Percentiles rank a stretch among this genome's conserved stretches.
Evolutionary conservation across 116 monocot genomes (phyloP).

Genomic region (Posidonia oceanica): DNA sequence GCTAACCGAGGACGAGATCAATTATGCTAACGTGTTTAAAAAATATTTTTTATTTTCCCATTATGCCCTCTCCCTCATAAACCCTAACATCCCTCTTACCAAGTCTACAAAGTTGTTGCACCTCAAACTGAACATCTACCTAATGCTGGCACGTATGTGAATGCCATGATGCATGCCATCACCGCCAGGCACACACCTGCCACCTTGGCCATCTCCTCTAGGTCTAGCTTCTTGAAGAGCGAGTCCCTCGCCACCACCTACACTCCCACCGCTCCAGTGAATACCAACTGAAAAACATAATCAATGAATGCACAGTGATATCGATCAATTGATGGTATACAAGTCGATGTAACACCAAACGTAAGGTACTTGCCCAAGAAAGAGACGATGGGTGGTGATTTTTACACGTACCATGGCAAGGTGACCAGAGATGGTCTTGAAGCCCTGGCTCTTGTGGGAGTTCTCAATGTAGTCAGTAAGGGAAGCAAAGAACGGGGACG

Average conservation of each 20-base stretch:
- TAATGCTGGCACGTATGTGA: slow-evolving; percentile 51
- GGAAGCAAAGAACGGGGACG: slow-evolving; percentile 61
- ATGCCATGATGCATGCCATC: slow-evolving; percentile 38
- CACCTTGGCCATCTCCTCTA: slow-evolving; percentile 53
- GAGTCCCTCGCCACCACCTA: slow-evolving; percentile 71
- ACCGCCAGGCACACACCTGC: slow-evolving; percentile 54
- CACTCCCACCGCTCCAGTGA: slow-evolving; percentile 46
- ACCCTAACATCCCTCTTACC: too few relatives aligned
- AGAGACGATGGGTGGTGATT: too few relatives aligned
- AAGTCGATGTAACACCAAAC: too few relatives aligned
- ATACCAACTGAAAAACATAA: slow-evolving; percentile 40
- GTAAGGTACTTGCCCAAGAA: too few relatives aligned
- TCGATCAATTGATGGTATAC: neutral
- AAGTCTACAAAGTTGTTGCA: slow-evolving; percentile 86
- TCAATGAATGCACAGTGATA: neutral
- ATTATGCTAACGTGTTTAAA: too few relatives aligned
- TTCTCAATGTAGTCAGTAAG: slow-evolving; percentile 83
- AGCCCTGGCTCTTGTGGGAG: slow-evolving; percentile 63
- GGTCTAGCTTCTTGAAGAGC: slow-evolving; percentile 75
- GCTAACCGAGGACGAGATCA: too few relatives aligned
- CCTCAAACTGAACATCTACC: slow-evolving; percentile 49
- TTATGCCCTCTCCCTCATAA: too few relatives aligned
- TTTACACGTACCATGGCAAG: slow-evolving; percentile 86
- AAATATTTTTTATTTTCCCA: too few relatives aligned
- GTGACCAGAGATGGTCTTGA: slow-evolving; percentile 85